Evolutionary conservation across 768 basidiomycete genomes (phyloP), one percentile per base, ranked within the genome.

Genomic region (Mycena leptocephala): DNA sequence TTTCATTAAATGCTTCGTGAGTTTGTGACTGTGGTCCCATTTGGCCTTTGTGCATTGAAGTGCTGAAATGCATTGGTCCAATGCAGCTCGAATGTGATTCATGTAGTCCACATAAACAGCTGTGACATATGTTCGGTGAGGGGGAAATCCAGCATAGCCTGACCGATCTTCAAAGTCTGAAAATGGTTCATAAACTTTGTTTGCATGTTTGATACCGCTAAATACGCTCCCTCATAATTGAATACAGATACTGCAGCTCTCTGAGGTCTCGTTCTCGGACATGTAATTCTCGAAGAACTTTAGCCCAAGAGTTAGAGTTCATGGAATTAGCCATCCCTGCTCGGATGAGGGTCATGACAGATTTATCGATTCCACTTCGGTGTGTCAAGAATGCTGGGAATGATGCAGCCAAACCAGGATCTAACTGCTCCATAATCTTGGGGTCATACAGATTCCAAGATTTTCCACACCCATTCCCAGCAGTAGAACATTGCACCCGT

Each of bases 281-380:
- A 72, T 78, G 76, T 3, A 80, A 46, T 51, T 80, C 78, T 13
- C 58, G 61, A 4, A 79, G 46, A 43, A 79, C 55, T 46, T 75
- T 69, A 18, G 76, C 72, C 74, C 76, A 79, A 48, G 72, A 59
- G 59, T 51, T 77, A 5, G 79, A 41, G 41, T 59, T 79, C 24
- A 79, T 18, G 18, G 43, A 30, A 51, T 70, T 24, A 6, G 79
- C 79, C 33, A 77, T 73, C 35, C 76, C 74, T 55, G 76, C 76
- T 5, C 59, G 22, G 30, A 79, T 77, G 0, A 79, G 48, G 41
- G 78, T 70, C 76, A 79, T 74, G 10, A 77, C 14, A 64, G 69
- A 72, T 65, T 79, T 79, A 46, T 79, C 78, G 70, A 79, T 77
- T 6, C 76, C 78, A 70, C 78, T 79, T 2, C 76, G 35, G 35